Percentiles rank a stretch among this genome's conserved stretches.
Evolutionary conservation across 345 rosid genomes (phyloP).

Genomic region (Orychophragmus violaceus): DNA sequence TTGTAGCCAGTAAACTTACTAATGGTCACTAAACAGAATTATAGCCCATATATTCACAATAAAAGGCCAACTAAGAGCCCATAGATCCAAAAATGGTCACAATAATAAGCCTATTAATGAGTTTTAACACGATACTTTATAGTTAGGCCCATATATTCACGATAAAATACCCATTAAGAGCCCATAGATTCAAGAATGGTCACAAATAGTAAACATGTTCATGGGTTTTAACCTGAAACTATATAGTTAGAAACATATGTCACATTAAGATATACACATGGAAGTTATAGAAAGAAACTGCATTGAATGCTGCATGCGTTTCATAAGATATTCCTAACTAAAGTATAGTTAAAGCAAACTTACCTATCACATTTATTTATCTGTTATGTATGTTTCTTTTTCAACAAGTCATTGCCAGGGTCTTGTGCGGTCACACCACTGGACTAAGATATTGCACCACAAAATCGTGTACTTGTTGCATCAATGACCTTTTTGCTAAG

Average conservation of each 20-base stretch:
- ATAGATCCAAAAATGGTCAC: background rate
- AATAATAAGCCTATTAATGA: background rate
- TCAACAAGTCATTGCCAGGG: background rate
- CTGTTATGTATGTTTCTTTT: conserved; percentile 7
- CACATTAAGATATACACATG: background rate
- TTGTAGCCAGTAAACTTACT: background rate
- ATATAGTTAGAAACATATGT: background rate
- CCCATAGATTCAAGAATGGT: background rate
- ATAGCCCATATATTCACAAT: background rate
- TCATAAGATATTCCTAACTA: background rate
- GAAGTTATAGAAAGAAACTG: background rate
- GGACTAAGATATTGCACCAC: background rate
- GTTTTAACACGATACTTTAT: too few species aligned
- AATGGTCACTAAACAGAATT: background rate
- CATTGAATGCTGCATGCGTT: conserved; percentile 14
- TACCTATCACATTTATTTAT: background rate
- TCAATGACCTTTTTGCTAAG: too few species aligned
- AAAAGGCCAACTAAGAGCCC: background rate
- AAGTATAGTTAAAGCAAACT: background rate
- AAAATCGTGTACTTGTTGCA: background rate
- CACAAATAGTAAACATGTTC: background rate
- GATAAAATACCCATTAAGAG: background rate
- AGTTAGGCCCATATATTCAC: too few species aligned
- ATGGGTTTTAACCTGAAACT: background rate
- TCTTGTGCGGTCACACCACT: background rate